Evolutionary conservation across 306 rosid genomes (phyloP).

Genomic region (barrel medic (Medicago truncatula)): DNA sequence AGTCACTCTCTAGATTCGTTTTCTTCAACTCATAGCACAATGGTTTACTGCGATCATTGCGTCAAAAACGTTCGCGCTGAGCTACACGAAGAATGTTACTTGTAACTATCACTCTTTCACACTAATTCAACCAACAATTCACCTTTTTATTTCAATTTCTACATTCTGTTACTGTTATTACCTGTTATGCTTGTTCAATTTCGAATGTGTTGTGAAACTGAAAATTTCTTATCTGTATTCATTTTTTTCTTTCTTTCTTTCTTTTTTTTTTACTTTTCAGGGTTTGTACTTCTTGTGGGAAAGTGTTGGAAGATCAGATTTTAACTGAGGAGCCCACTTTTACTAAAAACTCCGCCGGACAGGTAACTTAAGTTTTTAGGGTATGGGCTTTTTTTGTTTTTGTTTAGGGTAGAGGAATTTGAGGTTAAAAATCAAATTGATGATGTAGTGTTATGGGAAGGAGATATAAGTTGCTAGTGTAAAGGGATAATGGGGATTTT

Average conservation of each 20-base stretch:
- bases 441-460: background rate
- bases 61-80: constrained; percentile 2
- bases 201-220: background rate
- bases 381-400: background rate
- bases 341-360: constrained; percentile 31
- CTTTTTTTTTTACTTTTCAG: constrained; percentile 19
- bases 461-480: background rate
- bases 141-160: background rate
- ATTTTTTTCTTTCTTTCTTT: background rate
- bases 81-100: constrained; percentile 34
- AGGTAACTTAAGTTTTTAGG: constrained; percentile 29
- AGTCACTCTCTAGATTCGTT: background rate
- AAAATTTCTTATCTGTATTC: background rate
- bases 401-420: constrained; percentile 14
- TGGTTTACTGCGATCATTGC: constrained; percentile 41
- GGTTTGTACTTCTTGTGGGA: constrained; percentile 40
- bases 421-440: background rate
- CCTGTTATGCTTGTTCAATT: background rate
- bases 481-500: background rate
- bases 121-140: background rate
- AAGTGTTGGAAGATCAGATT: constrained; percentile 38
- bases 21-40: constrained; percentile 7
- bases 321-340: constrained; percentile 35
- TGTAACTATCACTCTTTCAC: constrained; percentile 33
- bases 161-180: background rate